Evolutionary conservation across 106 monocot genomes (phyloP).

Genomic region (Allium sativum): DNA sequence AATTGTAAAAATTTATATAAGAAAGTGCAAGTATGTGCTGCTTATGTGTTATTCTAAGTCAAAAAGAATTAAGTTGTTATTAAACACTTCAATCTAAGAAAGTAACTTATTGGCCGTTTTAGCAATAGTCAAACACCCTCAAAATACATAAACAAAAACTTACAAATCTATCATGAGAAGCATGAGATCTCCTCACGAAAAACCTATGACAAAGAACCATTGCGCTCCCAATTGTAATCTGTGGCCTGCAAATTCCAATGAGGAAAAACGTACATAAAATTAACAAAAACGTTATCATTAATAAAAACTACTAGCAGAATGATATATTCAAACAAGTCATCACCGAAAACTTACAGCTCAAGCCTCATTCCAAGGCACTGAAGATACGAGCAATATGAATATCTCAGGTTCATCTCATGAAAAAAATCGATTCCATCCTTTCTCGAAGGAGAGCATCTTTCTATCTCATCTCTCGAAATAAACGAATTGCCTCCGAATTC

Average conservation of each 20-base stretch:
- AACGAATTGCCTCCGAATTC: neutral
- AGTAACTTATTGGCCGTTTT: too few relatives aligned
- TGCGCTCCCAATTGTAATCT: constrained; percentile 71
- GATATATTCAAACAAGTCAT: too few relatives aligned
- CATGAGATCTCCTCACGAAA: constrained; percentile 84
- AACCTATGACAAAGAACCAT: constrained; percentile 89
- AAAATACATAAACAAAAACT: constrained; percentile 18
- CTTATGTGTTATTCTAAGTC: neutral
- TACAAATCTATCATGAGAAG: constrained; percentile 89
- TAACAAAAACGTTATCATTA: neutral
- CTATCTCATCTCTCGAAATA: constrained; percentile 84
- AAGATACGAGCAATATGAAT: constrained; percentile 72
- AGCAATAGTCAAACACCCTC: too few relatives aligned
- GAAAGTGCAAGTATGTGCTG: too few relatives aligned
- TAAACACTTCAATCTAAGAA: too few relatives aligned
- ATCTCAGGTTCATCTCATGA: constrained; percentile 54
- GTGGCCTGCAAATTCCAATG: constrained; percentile 49
- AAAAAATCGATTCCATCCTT: constrained; percentile 68
- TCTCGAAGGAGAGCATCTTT: constrained; percentile 79
- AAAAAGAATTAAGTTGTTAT: neutral
- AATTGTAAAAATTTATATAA: too few relatives aligned
- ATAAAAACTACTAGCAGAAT: neutral
- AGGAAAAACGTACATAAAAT: neutral
- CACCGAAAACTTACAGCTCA: constrained; percentile 35
- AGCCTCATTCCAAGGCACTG: constrained; percentile 64